phyloP scores from a whole-genome alignment of 768 basidiomycete species.

The Dictyophora rubrovolvata region DNA sequence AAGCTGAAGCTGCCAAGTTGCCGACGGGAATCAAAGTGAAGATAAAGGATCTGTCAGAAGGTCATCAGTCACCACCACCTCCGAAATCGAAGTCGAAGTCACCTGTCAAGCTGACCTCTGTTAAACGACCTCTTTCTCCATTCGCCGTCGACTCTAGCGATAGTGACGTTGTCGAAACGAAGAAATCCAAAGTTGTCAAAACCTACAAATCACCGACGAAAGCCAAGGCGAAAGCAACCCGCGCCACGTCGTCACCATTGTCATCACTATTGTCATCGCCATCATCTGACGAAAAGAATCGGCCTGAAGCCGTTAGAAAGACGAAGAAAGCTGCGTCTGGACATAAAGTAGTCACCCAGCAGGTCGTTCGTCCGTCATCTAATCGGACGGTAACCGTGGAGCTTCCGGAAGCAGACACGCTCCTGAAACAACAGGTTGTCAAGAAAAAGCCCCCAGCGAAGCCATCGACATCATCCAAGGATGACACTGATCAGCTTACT shows the following conservation, averaged over 20 bases:
- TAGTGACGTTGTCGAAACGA: background rate
- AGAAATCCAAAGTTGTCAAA: background rate
- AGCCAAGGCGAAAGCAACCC: background rate
- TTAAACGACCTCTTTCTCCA: background rate
- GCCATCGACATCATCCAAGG: background rate
- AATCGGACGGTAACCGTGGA: conserved; percentile 3
- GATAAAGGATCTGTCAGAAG: conserved; percentile 11
- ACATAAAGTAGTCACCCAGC: background rate
- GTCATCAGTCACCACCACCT: background rate
- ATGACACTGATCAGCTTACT: background rate
- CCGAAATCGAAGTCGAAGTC: background rate
- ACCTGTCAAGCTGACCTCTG: background rate
- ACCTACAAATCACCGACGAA: background rate
- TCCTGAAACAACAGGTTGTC: conserved; percentile 15
- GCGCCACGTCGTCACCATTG: background rate
- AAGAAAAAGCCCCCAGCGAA: conserved; percentile 13
- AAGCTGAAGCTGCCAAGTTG: background rate
- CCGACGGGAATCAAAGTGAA: conserved; percentile 15
- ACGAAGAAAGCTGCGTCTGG: conserved; percentile 1
- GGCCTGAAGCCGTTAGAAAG: too few relatives aligned
- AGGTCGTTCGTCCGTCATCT: conserved; percentile 1
- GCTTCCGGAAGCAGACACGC: background rate
- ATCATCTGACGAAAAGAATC: background rate
- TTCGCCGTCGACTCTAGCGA: background rate
- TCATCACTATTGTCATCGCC: too few relatives aligned